Evolutionary conservation across 345 rosid species (phyloP).

Genomic region (Physaria fendleri): DNA sequence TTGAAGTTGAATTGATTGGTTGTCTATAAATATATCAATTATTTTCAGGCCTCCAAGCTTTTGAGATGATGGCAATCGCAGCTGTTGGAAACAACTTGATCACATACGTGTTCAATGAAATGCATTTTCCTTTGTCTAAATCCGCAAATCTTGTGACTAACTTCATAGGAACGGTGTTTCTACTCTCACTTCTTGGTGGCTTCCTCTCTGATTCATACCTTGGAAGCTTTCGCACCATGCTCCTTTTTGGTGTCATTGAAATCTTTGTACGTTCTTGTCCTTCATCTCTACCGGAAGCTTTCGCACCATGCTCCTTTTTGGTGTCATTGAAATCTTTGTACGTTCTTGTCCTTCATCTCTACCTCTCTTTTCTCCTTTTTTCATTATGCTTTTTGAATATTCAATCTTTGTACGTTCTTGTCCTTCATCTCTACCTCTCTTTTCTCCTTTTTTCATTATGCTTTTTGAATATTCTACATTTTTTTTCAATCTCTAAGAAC

Average conservation of each 20-base stretch:
- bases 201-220: conserved; percentile 78
- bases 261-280: conserved; percentile 37
- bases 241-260: conserved; percentile 49
- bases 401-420: no score
- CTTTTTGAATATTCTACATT: conserved; percentile 20
- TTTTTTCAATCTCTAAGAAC: background rate
- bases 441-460: conserved; percentile 7
- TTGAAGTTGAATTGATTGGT: background rate
- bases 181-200: conserved; percentile 80
- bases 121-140: conserved; percentile 69
- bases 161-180: conserved; percentile 81
- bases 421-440: background rate
- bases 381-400: conserved; percentile 25
- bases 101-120: conserved; percentile 56
- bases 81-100: conserved; percentile 85
- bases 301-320: no score
- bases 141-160: conserved; percentile 80
- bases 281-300: no score
- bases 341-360: background rate
- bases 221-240: conserved; percentile 55
- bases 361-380: background rate
- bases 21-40: background rate
- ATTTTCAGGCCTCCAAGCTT: conserved; percentile 46
- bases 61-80: conserved; percentile 71
- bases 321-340: no score